Evolutionary conservation across 164 flowering plant genomes (phyloP), one percentile per base, ranked within the genome.

Genomic region (Paratinospora sagittata): DNA sequence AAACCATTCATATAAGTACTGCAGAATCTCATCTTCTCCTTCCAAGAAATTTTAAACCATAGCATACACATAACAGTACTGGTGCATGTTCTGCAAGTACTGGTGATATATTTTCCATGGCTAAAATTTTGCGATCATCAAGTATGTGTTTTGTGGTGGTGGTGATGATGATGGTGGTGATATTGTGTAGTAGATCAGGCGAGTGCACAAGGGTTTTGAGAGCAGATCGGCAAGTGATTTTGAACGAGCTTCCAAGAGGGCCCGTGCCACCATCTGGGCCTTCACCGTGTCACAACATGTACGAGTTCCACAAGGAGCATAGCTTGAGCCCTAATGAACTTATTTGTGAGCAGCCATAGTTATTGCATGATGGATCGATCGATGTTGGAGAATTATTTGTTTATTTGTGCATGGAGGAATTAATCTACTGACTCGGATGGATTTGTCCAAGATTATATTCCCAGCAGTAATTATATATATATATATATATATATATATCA

Each of bases 251-350:
- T 23, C 82, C 81, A 14, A 67, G 83, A 73, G 87, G 85, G 3
- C 81, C 77, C 8, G 87, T 84, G 64, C 83, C 87, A 4, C 85
- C 87, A 23, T 84, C 85, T 0, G 85, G 79, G 33, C 85, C 84
- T 58, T 82, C 87, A 24, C 78, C 74, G 17, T 82, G 85, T 74
- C 87, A 84, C 33, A 76, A 81, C 79, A 70, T 64, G 78, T 52
- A 65, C 3, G 73, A 30, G 8, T 62, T 7, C 21, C 6, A 55
- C 21, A 27, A 43, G 24, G 27, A 6, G 14, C 47, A 67, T 16
- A 1, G 27, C 17, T 62, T 24, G 33, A 66, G 47, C 34, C 70
- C 66, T 8, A 34, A n/a, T 43, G 67, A 73, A 61, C 33, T 73
- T 21, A 61, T 62, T 24, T 73, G 76, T 33, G 27, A 62, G 2